Evolutionary conservation across 345 rosid genomes (phyloP), one percentile per base, ranked within the genome.

Genomic region (Eucalyptus sp.): DNA sequence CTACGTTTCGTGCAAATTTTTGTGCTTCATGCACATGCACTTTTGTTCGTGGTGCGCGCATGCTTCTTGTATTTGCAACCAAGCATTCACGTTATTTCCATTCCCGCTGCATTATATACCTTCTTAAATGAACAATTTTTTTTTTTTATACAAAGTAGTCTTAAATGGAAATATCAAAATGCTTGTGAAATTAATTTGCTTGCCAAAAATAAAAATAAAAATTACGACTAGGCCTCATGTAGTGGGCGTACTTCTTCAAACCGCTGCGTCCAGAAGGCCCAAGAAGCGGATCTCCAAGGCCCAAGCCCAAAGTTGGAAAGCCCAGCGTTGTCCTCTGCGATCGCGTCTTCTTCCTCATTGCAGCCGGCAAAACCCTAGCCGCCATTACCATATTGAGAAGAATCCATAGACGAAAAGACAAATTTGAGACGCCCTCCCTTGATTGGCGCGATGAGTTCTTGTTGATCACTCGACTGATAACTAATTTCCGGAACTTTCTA

Each of bases 31-130:
- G 62, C 62, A 24, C 29, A 10, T 22, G 62, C 62, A 10, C 62
- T 0, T 56, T 4, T 56, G 13, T 9, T 22, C 62, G 13, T 56
- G 29, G 4, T 56, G 62, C 0, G 13, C 12, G 6, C 12, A 24
- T 24, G 62, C 8, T 56, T 56, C 29, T 56, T 24, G 0, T 10
- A 52, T 52, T 52, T 52, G 10, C 58, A 24, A 52, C 58, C 24
- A 4, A 56, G 12, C 13, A 56, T 56, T 56, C 3, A 24, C 0
- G 29, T 56, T 56, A 56, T 24, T 56, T 56, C 13, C 62, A 56
- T 22, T 56, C 27, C 27, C 62, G 3, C 29, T 56, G 27, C 62
- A 56, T 56, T 24, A 56, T 56, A 56, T 56, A 56, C 62, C 12
- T 4, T 9, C 62, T 24, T 56, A 56, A 3, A 24, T 56, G 6